Evolutionary conservation across 768 basidiomycete species (phyloP).

Genomic region (Hypholoma fasciculare): DNA sequence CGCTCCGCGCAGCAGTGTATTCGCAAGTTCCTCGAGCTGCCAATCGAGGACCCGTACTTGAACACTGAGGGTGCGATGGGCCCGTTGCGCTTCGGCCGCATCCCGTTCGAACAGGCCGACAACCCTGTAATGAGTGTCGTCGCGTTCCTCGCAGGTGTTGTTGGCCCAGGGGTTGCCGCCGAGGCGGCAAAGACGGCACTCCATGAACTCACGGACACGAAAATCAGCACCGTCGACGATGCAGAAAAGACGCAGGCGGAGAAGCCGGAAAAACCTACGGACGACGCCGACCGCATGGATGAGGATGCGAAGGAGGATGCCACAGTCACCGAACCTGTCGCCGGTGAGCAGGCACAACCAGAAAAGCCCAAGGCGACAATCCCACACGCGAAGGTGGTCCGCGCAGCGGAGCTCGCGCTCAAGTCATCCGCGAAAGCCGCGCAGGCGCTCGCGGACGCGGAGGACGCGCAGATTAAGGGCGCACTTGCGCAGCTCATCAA

Average conservation of each 20-base stretch:
- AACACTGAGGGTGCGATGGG: conserved; percentile 77
- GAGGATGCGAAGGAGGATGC: conserved; percentile 43
- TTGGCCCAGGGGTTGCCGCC: conserved; percentile 86
- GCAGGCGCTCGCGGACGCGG: conserved; percentile 72
- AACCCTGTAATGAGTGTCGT: conserved; percentile 99
- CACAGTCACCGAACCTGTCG: conserved; percentile 15
- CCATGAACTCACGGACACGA: conserved; percentile 72
- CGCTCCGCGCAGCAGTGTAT: conserved; percentile 94
- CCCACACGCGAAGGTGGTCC: conserved; percentile 73
- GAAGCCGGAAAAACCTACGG: conserved; percentile 28
- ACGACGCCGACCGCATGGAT: conserved; percentile 48
- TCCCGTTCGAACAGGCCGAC: conserved; percentile 94
- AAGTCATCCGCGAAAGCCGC: conserved; percentile 89
- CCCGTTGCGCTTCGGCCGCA: conserved; percentile 67
- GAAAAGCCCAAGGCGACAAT: conserved; percentile 43
- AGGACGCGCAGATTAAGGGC: conserved; percentile 77
- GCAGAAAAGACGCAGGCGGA: conserved; percentile 27
- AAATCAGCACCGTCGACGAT: conserved; percentile 31
- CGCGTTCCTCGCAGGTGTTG: conserved; percentile 92
- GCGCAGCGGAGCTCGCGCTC: conserved; percentile 86
- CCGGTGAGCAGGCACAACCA: conserved; percentile 2
- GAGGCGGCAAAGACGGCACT: conserved; percentile 92
- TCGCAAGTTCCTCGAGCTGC: conserved; percentile 90
- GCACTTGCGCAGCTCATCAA: conserved; percentile 85
- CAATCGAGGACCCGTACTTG: conserved; percentile 95